These are phyloP conservation scores for Hortiboletus flavorubellus DNA, from an alignment of 768 basidiomycete genomes.

Conservation along the genomic window DNA sequence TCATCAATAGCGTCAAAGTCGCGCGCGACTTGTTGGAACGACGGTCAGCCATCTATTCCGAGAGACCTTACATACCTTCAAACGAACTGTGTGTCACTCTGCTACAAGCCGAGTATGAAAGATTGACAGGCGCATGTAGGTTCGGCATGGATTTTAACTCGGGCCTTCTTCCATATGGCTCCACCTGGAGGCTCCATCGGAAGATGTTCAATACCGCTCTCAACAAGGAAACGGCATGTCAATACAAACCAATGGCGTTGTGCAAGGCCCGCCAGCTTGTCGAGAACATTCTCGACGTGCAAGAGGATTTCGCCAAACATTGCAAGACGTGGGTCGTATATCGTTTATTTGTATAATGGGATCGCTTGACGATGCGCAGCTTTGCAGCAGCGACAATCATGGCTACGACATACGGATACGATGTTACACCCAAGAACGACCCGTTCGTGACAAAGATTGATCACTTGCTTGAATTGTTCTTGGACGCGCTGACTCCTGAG, in stretches of 20 bases:
- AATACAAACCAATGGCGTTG: conserved; percentile 17
- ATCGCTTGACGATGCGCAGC: conserved; percentile 8
- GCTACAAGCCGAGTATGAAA: not conserved
- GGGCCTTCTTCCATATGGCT: conserved; percentile 29
- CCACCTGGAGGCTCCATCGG: conserved; percentile 30
- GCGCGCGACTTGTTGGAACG: conserved; percentile 25
- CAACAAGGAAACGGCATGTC: conserved; percentile 9
- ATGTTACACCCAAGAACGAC: conserved; percentile 22
- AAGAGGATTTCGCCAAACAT: conserved; percentile 19
- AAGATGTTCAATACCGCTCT: conserved; percentile 22
- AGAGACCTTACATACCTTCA: conserved; percentile 22
- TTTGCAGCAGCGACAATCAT: conserved; percentile 24
- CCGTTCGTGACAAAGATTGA: conserved; percentile 24
- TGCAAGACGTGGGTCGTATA: conserved; percentile 22
- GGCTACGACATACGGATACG: conserved; percentile 26
- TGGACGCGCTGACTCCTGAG: conserved; percentile 17
- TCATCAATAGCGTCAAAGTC: conserved; percentile 21
- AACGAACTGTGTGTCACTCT: conserved; percentile 17
- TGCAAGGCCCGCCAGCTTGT: conserved; percentile 22
- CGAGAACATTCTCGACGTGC: conserved; percentile 18
- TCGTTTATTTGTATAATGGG: not conserved
- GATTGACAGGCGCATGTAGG: conserved; percentile 8
- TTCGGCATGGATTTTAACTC: conserved; percentile 32
- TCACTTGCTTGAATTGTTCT: conserved; percentile 9
- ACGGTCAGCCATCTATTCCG: conserved; percentile 28